Base-by-base conservation (phyloP, 2,329 filamentous ascomycete species). In the Teratosphaeriaceae sp. region DNA sequence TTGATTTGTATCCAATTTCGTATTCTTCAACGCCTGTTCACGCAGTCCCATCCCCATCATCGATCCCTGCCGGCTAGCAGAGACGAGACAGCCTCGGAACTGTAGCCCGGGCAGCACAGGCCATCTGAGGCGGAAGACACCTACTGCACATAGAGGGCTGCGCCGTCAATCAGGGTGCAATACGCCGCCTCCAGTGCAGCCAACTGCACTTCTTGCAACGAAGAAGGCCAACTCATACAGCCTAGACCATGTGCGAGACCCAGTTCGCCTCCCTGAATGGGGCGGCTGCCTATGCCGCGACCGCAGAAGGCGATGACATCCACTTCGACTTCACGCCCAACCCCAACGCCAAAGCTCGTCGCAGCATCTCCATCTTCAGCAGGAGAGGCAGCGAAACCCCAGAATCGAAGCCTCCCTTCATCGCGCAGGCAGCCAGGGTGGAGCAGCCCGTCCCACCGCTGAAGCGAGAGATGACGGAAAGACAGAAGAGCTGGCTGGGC, bases 291-390 rank as follows among this genome's bases (percentile, higher is more conserved):
- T 37, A 29, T 16, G 22, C 20, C 12, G n/a, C 21, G n/a, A 5
- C 40, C n/a, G 18, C 24, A 13, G 27, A 26, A n/a, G 13, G 21
- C 11, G 22, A 27, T 36, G 16, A 30, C 15, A 22, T 36, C 21
- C 15, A 26, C 18, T 26, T 37, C 30, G 9, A 30, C 40, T 38
- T 35, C 12, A 18, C 24, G 27, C 44, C 39, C 20, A 37, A 39
- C 36, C 15, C 38, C 11, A 31, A 35, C 7, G 16, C 37, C 18
- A 47, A 45, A 13, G 45, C 52, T 20, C 46, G 60, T 43, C 51
- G 61, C 33, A 62, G 55, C 47, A 52, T 57, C 19, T 64, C 61
- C 5, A 63, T 65, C 48, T 65, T 65, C 47, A 63, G 60, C 37
- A 47, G 61, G n/a, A 53, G 54, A 45, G 61, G 61, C 18, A 51